Base-by-base conservation (phyloP, 148 eudicot species). In the Rhododendron henanense region DNA sequence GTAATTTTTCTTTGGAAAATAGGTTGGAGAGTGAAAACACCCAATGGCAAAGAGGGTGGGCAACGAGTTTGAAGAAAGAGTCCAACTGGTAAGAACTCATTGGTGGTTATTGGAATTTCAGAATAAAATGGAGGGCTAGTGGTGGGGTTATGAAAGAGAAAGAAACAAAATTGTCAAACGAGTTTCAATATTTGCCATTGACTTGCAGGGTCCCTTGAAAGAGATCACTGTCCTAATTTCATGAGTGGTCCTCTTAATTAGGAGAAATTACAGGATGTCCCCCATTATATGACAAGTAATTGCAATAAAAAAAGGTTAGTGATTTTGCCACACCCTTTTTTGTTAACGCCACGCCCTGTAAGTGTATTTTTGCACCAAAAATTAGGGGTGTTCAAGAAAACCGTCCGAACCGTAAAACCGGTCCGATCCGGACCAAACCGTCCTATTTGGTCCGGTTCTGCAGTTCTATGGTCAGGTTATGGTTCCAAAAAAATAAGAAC, bases 101-200 rank as follows among this genome's bases (percentile, higher is more conserved):
- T 88, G 90, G 88, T 25, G 11, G 48, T 55, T 67, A 19, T 85
- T 88, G 84, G 90, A 86, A 88, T 79, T 79, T 86, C 81, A 79
- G 44, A 57, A 86, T 37, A 41, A 84, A 81, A 61, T 73, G 31
- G 79, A 50, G 23, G 80, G 44, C 55, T 31, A 48, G 28, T 73
- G 63, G 84, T 28, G 37, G 63, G 65, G n/a, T 11, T 5, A 57
- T 28, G 41, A 80, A 28, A 79, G 78, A 44, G 65, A 25, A 25
- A 65, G 13, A 55, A 83, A 53, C 25, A 77, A 77, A 47, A 44
- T 77, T 74, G 87, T 88, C 87, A 88, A 86, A 78, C 48, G 83
- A 83, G 73, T 63, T 85, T 82, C 87, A 85, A 85, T 76, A 13
- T 76, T 67, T 6, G 25, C 48, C 90, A 86, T 88, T 88, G 90